Evolutionary conservation across 1,139 yeast genomes (phyloP).

Genomic region (Suhomyces kunorum): DNA sequence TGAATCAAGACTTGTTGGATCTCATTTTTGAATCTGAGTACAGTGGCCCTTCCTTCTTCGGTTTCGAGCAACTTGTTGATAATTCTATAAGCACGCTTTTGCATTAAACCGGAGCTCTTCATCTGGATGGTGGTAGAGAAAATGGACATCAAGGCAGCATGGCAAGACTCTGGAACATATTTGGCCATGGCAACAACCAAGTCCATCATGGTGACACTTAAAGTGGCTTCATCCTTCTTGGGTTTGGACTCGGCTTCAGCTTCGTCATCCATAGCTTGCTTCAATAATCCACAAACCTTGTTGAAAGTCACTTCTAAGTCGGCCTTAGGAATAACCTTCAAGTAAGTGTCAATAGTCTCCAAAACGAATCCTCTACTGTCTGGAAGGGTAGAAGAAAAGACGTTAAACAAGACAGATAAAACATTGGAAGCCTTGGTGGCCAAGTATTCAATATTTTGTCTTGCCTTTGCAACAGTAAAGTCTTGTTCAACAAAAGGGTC

Average conservation of each 20-base stretch:
- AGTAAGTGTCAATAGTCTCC: slow-evolving; percentile 80
- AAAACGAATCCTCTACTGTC: slow-evolving; percentile 82
- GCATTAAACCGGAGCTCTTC: slow-evolving; percentile 65
- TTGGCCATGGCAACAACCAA: slow-evolving; percentile 83
- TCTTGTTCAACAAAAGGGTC: slow-evolving; percentile 61
- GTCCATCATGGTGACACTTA: slow-evolving; percentile 88
- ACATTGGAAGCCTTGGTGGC: slow-evolving; percentile 69
- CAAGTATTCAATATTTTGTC: slow-evolving; percentile 59
- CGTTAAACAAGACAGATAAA: slow-evolving; percentile 85
- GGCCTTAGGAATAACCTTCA: slow-evolving; percentile 65
- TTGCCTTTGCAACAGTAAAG: slow-evolving; percentile 59
- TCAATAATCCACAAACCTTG: slow-evolving; percentile 78
- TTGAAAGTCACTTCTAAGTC: slow-evolving; percentile 79
- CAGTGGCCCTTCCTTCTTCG: slow-evolving; percentile 60
- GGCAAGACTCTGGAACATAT: slow-evolving; percentile 70
- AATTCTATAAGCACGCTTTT: slow-evolving; percentile 88
- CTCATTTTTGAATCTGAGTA: slow-evolving; percentile 51
- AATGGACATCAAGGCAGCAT: slow-evolving; percentile 74
- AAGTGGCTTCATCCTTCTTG: slow-evolving; percentile 44
- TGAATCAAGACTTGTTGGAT: slow-evolving; percentile 62
- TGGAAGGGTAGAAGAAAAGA: slow-evolving; percentile 81
- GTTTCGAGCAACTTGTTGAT: slow-evolving; percentile 69
- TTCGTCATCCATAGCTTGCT: slow-evolving; percentile 73
- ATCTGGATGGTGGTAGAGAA: slow-evolving; percentile 65
- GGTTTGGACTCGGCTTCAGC: slow-evolving; percentile 15